Conservation (phyloP, 768 basidiomycete genomes). For the Xerocomellus chrysenteron region DNA sequence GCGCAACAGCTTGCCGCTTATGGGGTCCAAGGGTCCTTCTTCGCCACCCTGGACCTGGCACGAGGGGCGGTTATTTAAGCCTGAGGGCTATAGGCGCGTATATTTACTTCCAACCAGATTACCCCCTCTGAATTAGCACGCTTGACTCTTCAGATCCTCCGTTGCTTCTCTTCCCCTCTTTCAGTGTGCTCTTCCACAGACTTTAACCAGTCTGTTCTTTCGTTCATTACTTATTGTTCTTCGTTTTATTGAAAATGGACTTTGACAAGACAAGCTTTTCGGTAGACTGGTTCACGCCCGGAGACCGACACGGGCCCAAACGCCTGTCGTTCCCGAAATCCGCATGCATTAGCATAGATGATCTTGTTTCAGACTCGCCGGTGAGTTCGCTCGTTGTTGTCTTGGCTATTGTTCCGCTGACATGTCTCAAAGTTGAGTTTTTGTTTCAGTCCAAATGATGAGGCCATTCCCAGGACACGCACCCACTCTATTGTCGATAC, state of each 20-base stretch:
- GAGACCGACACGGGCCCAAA: constrained; percentile 25
- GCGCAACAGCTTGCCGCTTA: constrained; percentile 9
- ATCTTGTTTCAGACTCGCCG: constrained; percentile 28
- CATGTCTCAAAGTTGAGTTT: constrained; percentile 19
- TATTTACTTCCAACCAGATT: constrained; percentile 1
- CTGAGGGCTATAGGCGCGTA: neutral
- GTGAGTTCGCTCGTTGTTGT: constrained; percentile 13
- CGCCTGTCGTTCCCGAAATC: constrained; percentile 37
- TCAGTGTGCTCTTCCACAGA: neutral
- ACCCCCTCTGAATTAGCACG: constrained; percentile 3
- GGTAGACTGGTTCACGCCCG: constrained; percentile 32
- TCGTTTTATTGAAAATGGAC: constrained; percentile 26
- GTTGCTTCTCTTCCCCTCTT: neutral
- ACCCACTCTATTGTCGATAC: constrained; percentile 17
- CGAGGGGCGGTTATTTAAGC: constrained; percentile 16
- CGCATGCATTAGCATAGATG: constrained; percentile 32
- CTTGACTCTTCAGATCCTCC: neutral
- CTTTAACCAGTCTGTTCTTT: constrained; percentile 1
- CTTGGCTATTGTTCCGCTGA: neutral
- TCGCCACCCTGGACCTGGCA: constrained; percentile 16
- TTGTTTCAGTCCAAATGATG: constrained; percentile 23
- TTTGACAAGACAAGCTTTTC: constrained; percentile 32
- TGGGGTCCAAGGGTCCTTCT: constrained; percentile 14
- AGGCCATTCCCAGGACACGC: constrained; percentile 6
- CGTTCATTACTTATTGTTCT: constrained; percentile 5